Conservation (phyloP, 208 protist species). For the Jaenimonas drosophilae region DNA sequence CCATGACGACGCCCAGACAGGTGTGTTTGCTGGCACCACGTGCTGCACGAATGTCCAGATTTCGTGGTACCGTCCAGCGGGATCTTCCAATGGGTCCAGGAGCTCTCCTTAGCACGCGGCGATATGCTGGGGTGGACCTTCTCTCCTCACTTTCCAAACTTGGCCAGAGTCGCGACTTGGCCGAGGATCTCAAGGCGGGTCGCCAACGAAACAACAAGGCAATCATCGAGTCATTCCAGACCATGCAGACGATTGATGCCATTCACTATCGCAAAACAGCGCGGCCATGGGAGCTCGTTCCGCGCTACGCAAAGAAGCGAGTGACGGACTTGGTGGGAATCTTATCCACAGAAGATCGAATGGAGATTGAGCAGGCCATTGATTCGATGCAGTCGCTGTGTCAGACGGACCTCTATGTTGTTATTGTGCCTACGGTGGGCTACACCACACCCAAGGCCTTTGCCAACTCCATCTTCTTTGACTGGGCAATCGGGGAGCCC, state of each 20-base stretch:
- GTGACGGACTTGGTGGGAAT: constrained; percentile 79
- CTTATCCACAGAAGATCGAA: constrained; percentile 65
- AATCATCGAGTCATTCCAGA: constrained; percentile 70
- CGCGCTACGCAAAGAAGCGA: constrained; percentile 70
- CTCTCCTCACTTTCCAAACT: constrained; percentile 70
- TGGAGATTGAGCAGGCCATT: constrained; percentile 85
- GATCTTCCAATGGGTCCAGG: background rate
- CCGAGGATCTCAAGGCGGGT: constrained; percentile 56
- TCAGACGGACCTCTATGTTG: constrained; percentile 72
- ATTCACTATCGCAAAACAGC: constrained; percentile 79
- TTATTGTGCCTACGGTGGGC: constrained; percentile 79
- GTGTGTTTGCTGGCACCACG: constrained; percentile 5
- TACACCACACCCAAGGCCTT: constrained; percentile 73
- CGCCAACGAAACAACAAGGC: constrained; percentile 72
- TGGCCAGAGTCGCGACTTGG: constrained; percentile 69
- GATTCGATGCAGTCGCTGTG: constrained; percentile 81
- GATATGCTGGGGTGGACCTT: constrained; percentile 53
- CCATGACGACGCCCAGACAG: too few species aligned
- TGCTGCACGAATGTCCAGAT: constrained; percentile 2
- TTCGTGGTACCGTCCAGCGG: too few species aligned
- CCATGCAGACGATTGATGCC: constrained; percentile 74
- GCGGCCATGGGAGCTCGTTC: constrained; percentile 77
- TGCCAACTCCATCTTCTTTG: constrained; percentile 78
- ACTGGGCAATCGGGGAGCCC: constrained; percentile 75
- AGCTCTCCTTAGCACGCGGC: constrained; percentile 9